Evolutionary conservation across 495 filamentous ascomycete species (phyloP), one percentile per base, ranked within the genome.

Genomic region (Xeromyces bisporus): DNA sequence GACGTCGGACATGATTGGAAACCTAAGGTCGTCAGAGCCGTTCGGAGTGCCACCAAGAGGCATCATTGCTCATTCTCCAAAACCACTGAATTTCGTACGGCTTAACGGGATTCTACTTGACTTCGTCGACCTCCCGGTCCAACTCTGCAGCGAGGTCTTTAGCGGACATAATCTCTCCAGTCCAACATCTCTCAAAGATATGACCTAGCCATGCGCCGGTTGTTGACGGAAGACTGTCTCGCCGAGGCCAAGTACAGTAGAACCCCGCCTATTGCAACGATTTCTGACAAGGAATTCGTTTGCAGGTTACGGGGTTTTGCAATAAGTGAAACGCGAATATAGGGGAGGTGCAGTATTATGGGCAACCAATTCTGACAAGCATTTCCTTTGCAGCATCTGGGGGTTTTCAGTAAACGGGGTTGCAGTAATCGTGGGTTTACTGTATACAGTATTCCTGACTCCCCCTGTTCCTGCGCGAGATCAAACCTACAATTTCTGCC

Each of bases 1-100:
- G 7, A 33, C 7, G 15, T 33, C 31, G 7, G 31, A 27, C 17
- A 23, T n/a, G 25, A 33, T 24, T 14, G 31, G 25, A 20, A 14
- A 31, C 13, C 29, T 14, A 46, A 52, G 10, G 21, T 33, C 31
- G 12, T 33, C 31, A 33, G 15, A 12, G n/a, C 21, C 18, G 10
- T 23, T 14, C 31, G 25, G n/a, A 15, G 26, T 11, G 15, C 18
- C 8, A 24, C 25, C 31, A 11, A 33, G 31, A 23, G 31, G 31
- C 17, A 33, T 23, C 17, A 33, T 11, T n/a, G 6, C n/a, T 26
- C 15, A 26, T 26, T 33, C 18, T 24, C 18, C 21, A 24, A 33
- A 33, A 23, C 25, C 31, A 4, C 10, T 14, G 18, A 33, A 33
- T 23, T 33, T 33, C n/a, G 20, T 21, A 21, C 20, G 20, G 20